These are phyloP conservation scores for Priceomyces fermenticarens DNA, from an alignment of 805 yeast genomes.

Conservation along the genomic window DNA sequence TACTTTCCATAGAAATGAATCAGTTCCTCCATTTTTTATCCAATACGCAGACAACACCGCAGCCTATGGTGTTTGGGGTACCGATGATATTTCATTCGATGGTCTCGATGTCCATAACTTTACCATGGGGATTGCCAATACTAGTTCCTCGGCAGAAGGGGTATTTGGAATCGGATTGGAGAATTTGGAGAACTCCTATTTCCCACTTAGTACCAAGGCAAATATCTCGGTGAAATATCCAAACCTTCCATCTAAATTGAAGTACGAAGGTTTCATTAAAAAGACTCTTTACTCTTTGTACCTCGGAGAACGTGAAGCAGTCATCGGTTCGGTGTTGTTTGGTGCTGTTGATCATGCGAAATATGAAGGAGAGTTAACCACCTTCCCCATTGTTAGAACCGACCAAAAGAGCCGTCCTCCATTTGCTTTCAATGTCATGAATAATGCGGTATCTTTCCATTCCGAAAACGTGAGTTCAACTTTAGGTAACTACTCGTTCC, in stretches of 20 bases:
- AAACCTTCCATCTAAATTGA: slow-evolving; percentile 36
- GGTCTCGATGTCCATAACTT: slow-evolving; percentile 6
- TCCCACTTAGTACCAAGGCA: slow-evolving; percentile 52
- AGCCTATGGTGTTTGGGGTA: slow-evolving; percentile 50
- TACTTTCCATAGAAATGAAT: slow-evolving; percentile 25
- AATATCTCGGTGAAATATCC: slow-evolving; percentile 27
- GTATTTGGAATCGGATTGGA: slow-evolving; percentile 26
- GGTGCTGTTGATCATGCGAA: slow-evolving; percentile 46
- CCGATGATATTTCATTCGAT: slow-evolving; percentile 16
- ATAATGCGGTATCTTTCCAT: slow-evolving; percentile 33
- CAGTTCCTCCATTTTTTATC: slow-evolving; percentile 30
- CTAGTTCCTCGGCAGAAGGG: slow-evolving; percentile 17
- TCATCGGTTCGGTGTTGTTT: slow-evolving; percentile 33
- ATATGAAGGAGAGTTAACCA: slow-evolving; percentile 28
- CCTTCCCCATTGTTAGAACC: slow-evolving; percentile 26
- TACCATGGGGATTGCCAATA: slow-evolving; percentile 14
- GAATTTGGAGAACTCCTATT: slow-evolving; percentile 51
- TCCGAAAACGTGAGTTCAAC: slow-evolving; percentile 7
- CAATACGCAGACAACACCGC: slow-evolving; percentile 47
- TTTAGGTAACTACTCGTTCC: slow-evolving; percentile 13
- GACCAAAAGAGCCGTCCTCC: slow-evolving; percentile 37
- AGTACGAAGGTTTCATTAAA: slow-evolving; percentile 33
- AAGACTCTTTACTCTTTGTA: slow-evolving; percentile 34
- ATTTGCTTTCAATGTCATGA: slow-evolving; percentile 45
- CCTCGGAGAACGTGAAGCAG: slow-evolving; percentile 22